These are phyloP conservation scores for Ceratobasidium papillatum DNA, from an alignment of 1,284 basidiomycete species.

Conservation along the genomic window DNA sequence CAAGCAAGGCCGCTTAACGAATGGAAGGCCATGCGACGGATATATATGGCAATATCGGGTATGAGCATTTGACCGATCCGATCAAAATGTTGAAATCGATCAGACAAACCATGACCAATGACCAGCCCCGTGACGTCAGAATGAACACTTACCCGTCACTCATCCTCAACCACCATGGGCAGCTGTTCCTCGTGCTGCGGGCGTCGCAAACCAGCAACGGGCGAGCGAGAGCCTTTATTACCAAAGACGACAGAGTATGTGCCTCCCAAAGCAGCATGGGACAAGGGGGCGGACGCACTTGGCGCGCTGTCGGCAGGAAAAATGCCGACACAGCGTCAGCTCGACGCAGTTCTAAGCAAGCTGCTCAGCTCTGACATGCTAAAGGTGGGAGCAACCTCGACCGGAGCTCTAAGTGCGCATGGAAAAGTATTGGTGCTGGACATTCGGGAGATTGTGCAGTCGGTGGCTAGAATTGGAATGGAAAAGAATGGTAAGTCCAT, in stretches of 20 bases:
- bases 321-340: slow-evolving; percentile 60
- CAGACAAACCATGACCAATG: neutral
- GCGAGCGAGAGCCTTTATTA: slow-evolving; percentile 41
- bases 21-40: too few relatives aligned
- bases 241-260: slow-evolving; percentile 36
- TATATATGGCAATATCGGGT: neutral
- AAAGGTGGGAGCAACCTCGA: slow-evolving; percentile 38
- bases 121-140: neutral
- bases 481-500: slow-evolving; percentile 61
- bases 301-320: slow-evolving; percentile 60
- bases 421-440: slow-evolving; percentile 53
- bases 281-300: slow-evolving; percentile 56
- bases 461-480: slow-evolving; percentile 55
- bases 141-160: neutral
- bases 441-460: slow-evolving; percentile 53
- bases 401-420: slow-evolving; percentile 52
- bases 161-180: slow-evolving; percentile 29
- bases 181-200: slow-evolving; percentile 36
- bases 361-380: slow-evolving; percentile 55
- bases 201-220: slow-evolving; percentile 17
- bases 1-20: too few relatives aligned
- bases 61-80: neutral
- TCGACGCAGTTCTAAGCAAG: slow-evolving; percentile 51
- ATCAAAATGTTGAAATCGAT: slow-evolving; percentile 7
- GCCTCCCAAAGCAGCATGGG: slow-evolving; percentile 42